A percentile compares a stretch with the other conserved stretches of the same genome.
Evolutionary conservation across 768 basidiomycete species (phyloP).

Genomic region (Phlegmacium glaucopus): DNA sequence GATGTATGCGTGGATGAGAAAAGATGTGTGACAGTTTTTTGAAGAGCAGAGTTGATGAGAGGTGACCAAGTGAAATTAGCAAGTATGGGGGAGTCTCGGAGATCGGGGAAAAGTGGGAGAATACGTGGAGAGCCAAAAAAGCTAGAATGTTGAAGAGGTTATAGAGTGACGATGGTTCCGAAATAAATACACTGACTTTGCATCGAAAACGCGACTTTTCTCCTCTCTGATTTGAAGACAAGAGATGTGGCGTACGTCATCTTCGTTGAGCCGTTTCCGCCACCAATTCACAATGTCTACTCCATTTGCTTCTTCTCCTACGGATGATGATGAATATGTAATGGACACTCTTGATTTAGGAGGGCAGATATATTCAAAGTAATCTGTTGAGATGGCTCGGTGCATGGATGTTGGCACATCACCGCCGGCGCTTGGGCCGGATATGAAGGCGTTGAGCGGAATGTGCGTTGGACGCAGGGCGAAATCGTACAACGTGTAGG

Average conservation of each 20-base stretch:
- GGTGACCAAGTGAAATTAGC: slow-evolving; percentile 51
- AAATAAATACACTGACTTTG: slow-evolving; percentile 33
- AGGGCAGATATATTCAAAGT: slow-evolving; percentile 48
- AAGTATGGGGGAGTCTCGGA: slow-evolving; percentile 47
- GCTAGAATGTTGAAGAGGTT: slow-evolving; percentile 28
- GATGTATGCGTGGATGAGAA: not conserved
- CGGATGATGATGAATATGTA: slow-evolving; percentile 30
- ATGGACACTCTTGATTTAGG: slow-evolving; percentile 23
- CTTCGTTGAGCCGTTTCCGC: slow-evolving; percentile 33
- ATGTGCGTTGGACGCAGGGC: slow-evolving; percentile 47
- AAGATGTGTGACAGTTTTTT: not conserved
- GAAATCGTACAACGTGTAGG: slow-evolving; percentile 53
- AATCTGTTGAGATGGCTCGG: slow-evolving; percentile 44
- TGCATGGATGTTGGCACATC: slow-evolving; percentile 10
- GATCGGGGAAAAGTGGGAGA: slow-evolving; percentile 38
- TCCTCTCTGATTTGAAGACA: slow-evolving; percentile 38
- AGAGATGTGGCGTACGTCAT: slow-evolving; percentile 20
- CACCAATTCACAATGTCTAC: slow-evolving; percentile 47
- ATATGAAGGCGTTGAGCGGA: slow-evolving; percentile 57
- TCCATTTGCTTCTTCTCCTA: slow-evolving; percentile 35
- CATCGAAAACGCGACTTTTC: slow-evolving; percentile 44
- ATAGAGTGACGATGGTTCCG: not conserved
- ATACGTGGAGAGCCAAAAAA: slow-evolving; percentile 41
- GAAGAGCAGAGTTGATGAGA: slow-evolving; percentile 32
- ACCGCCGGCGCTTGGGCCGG: slow-evolving; percentile 53